A percentile compares a stretch with the other conserved stretches of the same genome.
These are phyloP conservation scores for Monosporascus sp. DNA, from an alignment of 2,329 filamentous ascomycete genomes.

Conservation along the genomic window DNA sequence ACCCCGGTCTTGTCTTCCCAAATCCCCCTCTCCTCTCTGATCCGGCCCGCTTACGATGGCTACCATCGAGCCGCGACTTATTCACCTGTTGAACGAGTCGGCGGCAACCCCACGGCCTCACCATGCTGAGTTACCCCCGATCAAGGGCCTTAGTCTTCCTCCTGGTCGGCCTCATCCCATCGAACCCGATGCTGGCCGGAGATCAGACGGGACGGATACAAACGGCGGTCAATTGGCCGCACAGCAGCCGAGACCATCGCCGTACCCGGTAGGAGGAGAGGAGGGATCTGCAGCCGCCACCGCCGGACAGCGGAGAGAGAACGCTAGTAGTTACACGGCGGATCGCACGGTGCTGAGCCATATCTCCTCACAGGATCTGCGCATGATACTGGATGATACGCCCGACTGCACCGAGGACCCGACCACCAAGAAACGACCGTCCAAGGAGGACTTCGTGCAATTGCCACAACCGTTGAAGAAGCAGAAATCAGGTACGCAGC, in stretches of 20 bases:
- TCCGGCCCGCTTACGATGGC: slow-evolving; percentile 46
- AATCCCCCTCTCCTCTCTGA: slow-evolving; percentile 31
- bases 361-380: slow-evolving; percentile 38
- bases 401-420: slow-evolving; percentile 39
- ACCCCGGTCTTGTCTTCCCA: slow-evolving; percentile 19
- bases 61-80: slow-evolving; percentile 63
- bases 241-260: slow-evolving; percentile 24
- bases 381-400: slow-evolving; percentile 41
- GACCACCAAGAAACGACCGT: slow-evolving; percentile 50
- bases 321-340: slow-evolving; percentile 8
- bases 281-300: slow-evolving; percentile 13
- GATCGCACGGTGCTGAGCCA: slow-evolving; percentile 22
- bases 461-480: slow-evolving; percentile 61
- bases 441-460: slow-evolving; percentile 59
- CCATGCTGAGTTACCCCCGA: slow-evolving; percentile 47
- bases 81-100: slow-evolving; percentile 58
- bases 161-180: slow-evolving; percentile 40
- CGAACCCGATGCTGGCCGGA: slow-evolving; percentile 42
- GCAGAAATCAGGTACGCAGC: slow-evolving; percentile 50
- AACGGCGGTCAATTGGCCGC: slow-evolving; percentile 19
- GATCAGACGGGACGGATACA: slow-evolving; percentile 31
- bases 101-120: slow-evolving; percentile 42
- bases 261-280: slow-evolving; percentile 21
- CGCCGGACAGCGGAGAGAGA: slow-evolving; percentile 17
- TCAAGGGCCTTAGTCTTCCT: slow-evolving; percentile 42